phyloP scores from a whole-genome alignment of 2,329 filamentous ascomycete species.

The Microdochium trichocladiopsis region DNA sequence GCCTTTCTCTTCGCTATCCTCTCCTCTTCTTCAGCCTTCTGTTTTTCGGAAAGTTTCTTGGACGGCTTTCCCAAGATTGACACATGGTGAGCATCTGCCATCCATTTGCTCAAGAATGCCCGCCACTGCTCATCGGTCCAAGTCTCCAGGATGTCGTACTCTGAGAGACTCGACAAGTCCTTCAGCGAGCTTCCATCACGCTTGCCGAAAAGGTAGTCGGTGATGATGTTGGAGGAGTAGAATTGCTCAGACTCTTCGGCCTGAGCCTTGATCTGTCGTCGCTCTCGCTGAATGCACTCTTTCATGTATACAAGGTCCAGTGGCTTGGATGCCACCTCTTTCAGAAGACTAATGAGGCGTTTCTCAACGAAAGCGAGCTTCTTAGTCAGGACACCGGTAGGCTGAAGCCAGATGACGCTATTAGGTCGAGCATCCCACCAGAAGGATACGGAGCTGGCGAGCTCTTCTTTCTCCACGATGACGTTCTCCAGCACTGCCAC shows the following conservation, averaged over 20 bases:
- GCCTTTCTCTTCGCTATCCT: conserved; percentile 74
- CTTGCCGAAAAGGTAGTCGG: conserved; percentile 84
- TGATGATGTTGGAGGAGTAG: conserved; percentile 80
- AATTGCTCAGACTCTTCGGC: conserved; percentile 76
- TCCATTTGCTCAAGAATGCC: conserved; percentile 73
- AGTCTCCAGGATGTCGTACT: conserved; percentile 62
- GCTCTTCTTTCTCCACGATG: conserved; percentile 86
- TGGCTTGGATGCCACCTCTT: conserved; percentile 71
- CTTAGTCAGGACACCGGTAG: conserved; percentile 80
- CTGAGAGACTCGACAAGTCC: conserved; percentile 46
- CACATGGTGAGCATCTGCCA: conserved; percentile 77
- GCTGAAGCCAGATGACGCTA: conserved; percentile 76
- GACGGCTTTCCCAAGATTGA: conserved; percentile 88
- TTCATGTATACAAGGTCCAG: conserved; percentile 86
- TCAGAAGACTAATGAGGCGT: conserved; percentile 75
- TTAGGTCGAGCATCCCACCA: conserved; percentile 74
- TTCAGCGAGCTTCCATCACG: conserved; percentile 72
- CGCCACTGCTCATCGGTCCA: conserved; percentile 87
- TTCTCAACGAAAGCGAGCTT: conserved; percentile 80
- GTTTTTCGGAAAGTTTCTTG: conserved; percentile 65
- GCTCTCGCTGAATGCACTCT: conserved; percentile 78
- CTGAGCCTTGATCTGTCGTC: conserved; percentile 73
- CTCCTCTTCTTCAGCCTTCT: conserved; percentile 74
- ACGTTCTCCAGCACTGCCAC: conserved; percentile 87
- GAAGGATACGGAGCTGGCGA: conserved; percentile 79